A percentile compares a stretch with the other conserved stretches of the same genome.
phyloP scores from a whole-genome alignment of 2,329 filamentous ascomycete genomes.

The Penicillium sp. region DNA sequence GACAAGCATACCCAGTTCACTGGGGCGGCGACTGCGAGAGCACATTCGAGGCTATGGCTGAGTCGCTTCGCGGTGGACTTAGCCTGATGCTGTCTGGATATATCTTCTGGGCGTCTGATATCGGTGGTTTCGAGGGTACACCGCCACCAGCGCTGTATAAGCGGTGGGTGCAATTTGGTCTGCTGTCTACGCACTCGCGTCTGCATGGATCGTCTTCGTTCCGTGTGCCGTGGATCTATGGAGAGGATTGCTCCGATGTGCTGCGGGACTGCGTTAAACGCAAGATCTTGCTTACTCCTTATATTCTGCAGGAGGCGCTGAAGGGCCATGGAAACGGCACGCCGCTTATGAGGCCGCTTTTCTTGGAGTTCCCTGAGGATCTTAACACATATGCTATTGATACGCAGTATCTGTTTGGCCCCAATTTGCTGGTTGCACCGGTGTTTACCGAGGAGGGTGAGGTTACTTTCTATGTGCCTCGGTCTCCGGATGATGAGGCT shows the following conservation, averaged over 20 bases:
- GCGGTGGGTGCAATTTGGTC: slow-evolving; percentile 74
- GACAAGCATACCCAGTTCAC: slow-evolving; percentile 67
- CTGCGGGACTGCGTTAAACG: slow-evolving; percentile 54
- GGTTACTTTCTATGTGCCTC: slow-evolving; percentile 64
- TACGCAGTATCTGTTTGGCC: slow-evolving; percentile 72
- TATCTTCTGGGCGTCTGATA: slow-evolving; percentile 69
- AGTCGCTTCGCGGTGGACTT: slow-evolving; percentile 66
- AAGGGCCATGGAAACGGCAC: slow-evolving; percentile 55
- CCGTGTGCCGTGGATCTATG: slow-evolving; percentile 73
- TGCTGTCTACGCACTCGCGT: slow-evolving; percentile 68
- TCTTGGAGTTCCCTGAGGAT: slow-evolving; percentile 70
- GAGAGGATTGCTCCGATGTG: slow-evolving; percentile 61
- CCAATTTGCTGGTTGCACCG: slow-evolving; percentile 62
- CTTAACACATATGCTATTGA: slow-evolving; percentile 67
- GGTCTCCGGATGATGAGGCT: slow-evolving; percentile 51
- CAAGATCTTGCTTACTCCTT: slow-evolving; percentile 60
- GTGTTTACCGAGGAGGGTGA: slow-evolving; percentile 63
- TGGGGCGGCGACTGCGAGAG: slow-evolving; percentile 77
- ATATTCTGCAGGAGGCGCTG: slow-evolving; percentile 55
- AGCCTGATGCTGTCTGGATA: slow-evolving; percentile 64
- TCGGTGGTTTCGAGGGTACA: slow-evolving; percentile 69
- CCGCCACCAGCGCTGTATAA: slow-evolving; percentile 71
- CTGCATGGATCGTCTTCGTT: slow-evolving; percentile 70
- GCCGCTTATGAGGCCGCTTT: slow-evolving; percentile 64
- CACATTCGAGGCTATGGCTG: slow-evolving; percentile 70